phyloP scores from a whole-genome alignment of 441 rosid genomes.

The Croton laevigatus region DNA sequence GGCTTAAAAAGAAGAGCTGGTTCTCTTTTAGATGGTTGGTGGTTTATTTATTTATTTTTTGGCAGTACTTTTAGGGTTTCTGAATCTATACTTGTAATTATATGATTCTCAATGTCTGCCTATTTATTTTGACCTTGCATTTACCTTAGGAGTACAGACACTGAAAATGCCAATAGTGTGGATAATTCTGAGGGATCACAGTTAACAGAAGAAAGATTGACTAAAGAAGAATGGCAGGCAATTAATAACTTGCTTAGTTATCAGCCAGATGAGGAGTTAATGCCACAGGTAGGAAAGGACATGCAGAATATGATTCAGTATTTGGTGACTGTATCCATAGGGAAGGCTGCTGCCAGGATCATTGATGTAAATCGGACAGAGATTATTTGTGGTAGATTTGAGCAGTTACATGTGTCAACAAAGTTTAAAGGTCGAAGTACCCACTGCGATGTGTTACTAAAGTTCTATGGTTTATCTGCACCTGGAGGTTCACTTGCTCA shows the following conservation, averaged over 20 bases:
- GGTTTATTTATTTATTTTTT: conserved; percentile 22
- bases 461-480: conserved; percentile 90
- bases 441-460: conserved; percentile 72
- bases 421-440: conserved; percentile 75
- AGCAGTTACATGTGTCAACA: conserved; percentile 79
- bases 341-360: conserved; percentile 88
- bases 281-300: conserved; percentile 66
- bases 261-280: conserved; percentile 79
- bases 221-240: conserved; percentile 98
- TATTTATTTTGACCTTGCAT: conserved; percentile 16
- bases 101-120: conserved; percentile 9
- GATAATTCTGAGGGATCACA: conserved; percentile 50
- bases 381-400: conserved; percentile 93
- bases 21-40: conserved; percentile 80
- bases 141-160: conserved; percentile 52
- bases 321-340: conserved; percentile 75
- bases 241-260: conserved; percentile 83
- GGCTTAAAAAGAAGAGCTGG: conserved; percentile 79
- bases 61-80: not conserved
- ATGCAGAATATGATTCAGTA: conserved; percentile 77
- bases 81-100: not conserved
- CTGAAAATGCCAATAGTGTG: conserved; percentile 52
- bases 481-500: conserved; percentile 99
- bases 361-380: conserved; percentile 62
- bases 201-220: conserved; percentile 61